Conservation (phyloP, 2,329 filamentous ascomycete genomes). For the Calonectria henricotiae region DNA sequence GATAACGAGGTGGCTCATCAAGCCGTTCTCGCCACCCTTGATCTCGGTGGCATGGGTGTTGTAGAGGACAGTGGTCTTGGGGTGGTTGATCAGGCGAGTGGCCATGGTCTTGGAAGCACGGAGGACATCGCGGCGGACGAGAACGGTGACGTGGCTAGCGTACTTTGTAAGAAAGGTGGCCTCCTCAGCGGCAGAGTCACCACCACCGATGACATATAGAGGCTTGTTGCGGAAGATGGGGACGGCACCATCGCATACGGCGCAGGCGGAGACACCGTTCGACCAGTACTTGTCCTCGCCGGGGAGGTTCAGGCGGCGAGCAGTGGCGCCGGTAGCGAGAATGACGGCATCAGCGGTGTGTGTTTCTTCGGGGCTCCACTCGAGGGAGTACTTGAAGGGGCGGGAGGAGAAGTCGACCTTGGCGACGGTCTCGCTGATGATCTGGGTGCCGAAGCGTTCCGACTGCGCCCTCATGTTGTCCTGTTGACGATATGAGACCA, state of each 20-base stretch:
- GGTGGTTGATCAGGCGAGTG: constrained; percentile 83
- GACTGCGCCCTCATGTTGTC: constrained; percentile 96
- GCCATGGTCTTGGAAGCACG: constrained; percentile 95
- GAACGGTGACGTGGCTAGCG: constrained; percentile 92
- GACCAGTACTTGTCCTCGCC: constrained; percentile 99
- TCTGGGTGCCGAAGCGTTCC: constrained; percentile 90
- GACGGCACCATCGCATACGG: constrained; percentile 96
- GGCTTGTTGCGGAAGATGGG: constrained; percentile 98
- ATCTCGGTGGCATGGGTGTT: constrained; percentile 88
- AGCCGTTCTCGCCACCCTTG: constrained; percentile 85
- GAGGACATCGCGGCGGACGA: constrained; percentile 90
- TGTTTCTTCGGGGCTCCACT: constrained; percentile 86
- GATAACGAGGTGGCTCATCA: constrained; percentile 91
- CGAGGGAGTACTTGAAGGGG: constrained; percentile 95
- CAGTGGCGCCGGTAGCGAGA: constrained; percentile 95
- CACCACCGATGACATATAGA: constrained; percentile 94
- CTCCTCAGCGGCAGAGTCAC: constrained; percentile 97
- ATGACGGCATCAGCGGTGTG: constrained; percentile 95
- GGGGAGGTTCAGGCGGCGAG: constrained; percentile 83
- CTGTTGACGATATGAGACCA: constrained; percentile 55
- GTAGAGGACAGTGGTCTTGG: constrained; percentile 93
- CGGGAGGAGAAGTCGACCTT: constrained; percentile 87
- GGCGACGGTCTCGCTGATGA: constrained; percentile 93
- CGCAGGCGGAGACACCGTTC: constrained; percentile 95
- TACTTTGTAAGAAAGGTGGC: constrained; percentile 98